Percentiles rank a stretch among this genome's conserved stretches.
Conservation (phyloP, 2,329 filamentous ascomycete species). For the Pseudomassariella vexata region DNA sequence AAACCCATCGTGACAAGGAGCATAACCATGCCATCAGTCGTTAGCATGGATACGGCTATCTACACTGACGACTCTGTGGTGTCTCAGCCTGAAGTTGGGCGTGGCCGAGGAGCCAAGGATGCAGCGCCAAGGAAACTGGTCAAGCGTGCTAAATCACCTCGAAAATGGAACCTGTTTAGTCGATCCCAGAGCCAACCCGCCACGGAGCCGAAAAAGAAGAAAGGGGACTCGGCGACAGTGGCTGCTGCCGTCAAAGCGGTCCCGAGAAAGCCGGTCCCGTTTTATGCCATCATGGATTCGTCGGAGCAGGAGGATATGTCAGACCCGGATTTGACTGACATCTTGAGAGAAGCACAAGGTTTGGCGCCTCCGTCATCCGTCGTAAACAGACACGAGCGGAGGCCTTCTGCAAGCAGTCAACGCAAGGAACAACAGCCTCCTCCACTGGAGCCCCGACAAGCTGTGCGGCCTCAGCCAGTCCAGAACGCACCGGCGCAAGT, state of each 20-base stretch:
- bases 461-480: conserved; percentile 4
- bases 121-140: conserved; percentile 46
- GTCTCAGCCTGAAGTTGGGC: conserved; percentile 28
- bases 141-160: conserved; percentile 49
- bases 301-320: conserved; percentile 43
- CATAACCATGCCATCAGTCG: conserved; percentile 41
- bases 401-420: conserved; percentile 11
- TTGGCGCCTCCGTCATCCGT: conserved; percentile 12
- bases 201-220: conserved; percentile 27
- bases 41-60: conserved; percentile 51
- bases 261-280: conserved; percentile 47
- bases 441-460: conserved; percentile 1
- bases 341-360: conserved; percentile 44
- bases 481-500: not conserved
- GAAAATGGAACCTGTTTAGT: conserved; percentile 60
- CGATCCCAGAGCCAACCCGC: conserved; percentile 41
- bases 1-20: conserved; percentile 45
- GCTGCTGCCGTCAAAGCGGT: conserved; percentile 42
- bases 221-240: conserved; percentile 31
- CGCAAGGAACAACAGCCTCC: not conserved
- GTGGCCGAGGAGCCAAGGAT: conserved; percentile 21
- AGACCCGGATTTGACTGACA: conserved; percentile 36
- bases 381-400: conserved; percentile 6
- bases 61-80: conserved; percentile 51
- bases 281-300: conserved; percentile 57